Conservation (phyloP, 2,329 filamentous ascomycete genomes). For the Stagonosporopsis tanaceti region DNA sequence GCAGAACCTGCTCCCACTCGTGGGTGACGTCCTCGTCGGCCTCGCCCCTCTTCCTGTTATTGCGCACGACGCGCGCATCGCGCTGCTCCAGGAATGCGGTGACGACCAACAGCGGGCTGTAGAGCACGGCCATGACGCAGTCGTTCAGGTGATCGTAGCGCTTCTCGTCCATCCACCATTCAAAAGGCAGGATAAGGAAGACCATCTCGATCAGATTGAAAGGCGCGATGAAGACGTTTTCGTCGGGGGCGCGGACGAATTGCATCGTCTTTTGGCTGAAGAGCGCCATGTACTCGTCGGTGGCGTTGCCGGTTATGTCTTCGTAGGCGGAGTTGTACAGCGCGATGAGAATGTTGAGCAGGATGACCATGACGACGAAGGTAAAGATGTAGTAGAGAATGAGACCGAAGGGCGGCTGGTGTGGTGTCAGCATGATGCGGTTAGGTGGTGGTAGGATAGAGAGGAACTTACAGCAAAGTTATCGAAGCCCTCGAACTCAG, state of each 20-base stretch:
- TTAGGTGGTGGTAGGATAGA: neutral
- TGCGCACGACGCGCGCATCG: constrained; percentile 65
- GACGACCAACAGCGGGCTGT: constrained; percentile 81
- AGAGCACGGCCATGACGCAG: constrained; percentile 83
- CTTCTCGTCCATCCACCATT: constrained; percentile 89
- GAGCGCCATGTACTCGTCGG: constrained; percentile 93
- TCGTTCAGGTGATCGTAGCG: constrained; percentile 86
- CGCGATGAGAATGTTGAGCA: constrained; percentile 95
- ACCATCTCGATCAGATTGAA: constrained; percentile 94
- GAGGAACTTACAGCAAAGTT: constrained; percentile 69
- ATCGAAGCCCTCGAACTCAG: constrained; percentile 89
- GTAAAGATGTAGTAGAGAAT: constrained; percentile 98
- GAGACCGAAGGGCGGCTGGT: constrained; percentile 81
- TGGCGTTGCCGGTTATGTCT: constrained; percentile 90
- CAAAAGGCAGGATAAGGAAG: constrained; percentile 77
- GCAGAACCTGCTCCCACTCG: constrained; percentile 88
- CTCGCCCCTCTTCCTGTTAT: constrained; percentile 81
- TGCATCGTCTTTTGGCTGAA: constrained; percentile 96
- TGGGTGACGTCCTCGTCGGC: constrained; percentile 88
- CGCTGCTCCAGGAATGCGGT: constrained; percentile 69
- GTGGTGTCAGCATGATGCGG: constrained; percentile 11
- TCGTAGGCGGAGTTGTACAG: constrained; percentile 97
- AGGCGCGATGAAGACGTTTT: constrained; percentile 97
- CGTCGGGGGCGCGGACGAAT: constrained; percentile 94
- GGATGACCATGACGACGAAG: constrained; percentile 93